phyloP scores from a whole-genome alignment of 1,284 basidiomycete genomes.

The Phellopilus nigrolimitatus region DNA sequence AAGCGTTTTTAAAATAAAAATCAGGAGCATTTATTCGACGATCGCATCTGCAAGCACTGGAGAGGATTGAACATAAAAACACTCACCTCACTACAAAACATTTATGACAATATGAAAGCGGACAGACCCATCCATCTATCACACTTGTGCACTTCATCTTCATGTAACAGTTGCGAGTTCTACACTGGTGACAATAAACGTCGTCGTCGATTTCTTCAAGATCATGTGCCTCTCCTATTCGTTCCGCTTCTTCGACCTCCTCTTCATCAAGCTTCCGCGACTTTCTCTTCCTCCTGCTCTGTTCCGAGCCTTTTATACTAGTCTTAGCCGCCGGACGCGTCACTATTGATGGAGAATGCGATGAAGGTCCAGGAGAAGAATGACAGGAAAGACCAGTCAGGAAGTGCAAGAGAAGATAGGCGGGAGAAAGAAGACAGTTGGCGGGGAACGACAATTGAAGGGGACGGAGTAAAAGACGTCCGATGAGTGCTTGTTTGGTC shows the following conservation, averaged over 20 bases:
- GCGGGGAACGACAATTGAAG: too few relatives aligned
- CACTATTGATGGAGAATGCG: background rate
- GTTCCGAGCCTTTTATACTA: background rate
- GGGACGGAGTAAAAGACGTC: too few relatives aligned
- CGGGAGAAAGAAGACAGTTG: too few relatives aligned
- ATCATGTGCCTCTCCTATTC: too few relatives aligned
- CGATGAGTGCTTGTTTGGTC: too few relatives aligned
- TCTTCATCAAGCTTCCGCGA: background rate
- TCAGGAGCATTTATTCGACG: background rate
- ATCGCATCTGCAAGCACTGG: too few relatives aligned
- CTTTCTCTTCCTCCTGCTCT: background rate
- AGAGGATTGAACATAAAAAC: background rate
- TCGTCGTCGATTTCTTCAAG: constrained; percentile 9
- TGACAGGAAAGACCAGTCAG: background rate
- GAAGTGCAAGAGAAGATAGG: background rate
- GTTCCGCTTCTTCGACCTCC: background rate
- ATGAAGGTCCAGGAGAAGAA: background rate
- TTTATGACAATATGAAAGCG: constrained; percentile 11
- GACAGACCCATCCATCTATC: constrained; percentile 7
- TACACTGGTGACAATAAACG: constrained; percentile 16
- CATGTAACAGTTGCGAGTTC: constrained; percentile 9
- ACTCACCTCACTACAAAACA: constrained; percentile 11
- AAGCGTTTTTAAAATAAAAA: background rate
- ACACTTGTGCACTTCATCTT: constrained; percentile 18
- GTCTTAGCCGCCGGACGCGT: background rate